Evolutionary conservation across 1,284 basidiomycete genomes (phyloP).

Genomic region (Cryptococcus jaspeensis): DNA sequence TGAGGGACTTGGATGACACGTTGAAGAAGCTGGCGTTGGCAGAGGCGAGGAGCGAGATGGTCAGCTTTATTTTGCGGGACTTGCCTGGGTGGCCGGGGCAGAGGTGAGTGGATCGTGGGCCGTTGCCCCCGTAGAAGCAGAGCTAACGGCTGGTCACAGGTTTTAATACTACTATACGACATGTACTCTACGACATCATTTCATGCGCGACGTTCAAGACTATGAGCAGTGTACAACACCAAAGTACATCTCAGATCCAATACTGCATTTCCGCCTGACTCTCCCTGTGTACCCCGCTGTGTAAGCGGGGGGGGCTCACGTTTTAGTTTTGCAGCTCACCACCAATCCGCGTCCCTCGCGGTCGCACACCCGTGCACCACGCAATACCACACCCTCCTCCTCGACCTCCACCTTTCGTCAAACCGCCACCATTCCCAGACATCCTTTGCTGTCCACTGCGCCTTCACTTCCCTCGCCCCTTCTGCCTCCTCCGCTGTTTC

Average conservation of each 20-base stretch:
- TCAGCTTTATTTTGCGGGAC: constrained; percentile 79
- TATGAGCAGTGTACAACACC: no score
- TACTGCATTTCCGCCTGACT: no score
- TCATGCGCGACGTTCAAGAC: no score
- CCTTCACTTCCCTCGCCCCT: not conserved
- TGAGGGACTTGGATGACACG: constrained; percentile 54
- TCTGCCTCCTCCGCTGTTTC: not conserved
- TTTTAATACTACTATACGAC: not conserved
- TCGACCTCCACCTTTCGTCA: constrained; percentile 19
- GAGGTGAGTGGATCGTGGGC: constrained; percentile 6
- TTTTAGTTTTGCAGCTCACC: constrained; percentile 8
- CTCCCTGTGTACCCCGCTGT: not conserved
- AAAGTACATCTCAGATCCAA: no score
- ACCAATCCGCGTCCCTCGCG: constrained; percentile 29
- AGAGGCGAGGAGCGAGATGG: constrained; percentile 77
- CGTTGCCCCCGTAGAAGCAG: not conserved
- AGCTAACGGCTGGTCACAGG: not conserved
- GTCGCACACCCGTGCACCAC: constrained; percentile 24
- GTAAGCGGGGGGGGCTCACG: no score
- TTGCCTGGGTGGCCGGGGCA: constrained; percentile 53
- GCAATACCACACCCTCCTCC: constrained; percentile 27
- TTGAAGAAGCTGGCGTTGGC: constrained; percentile 70
- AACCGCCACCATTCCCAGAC: constrained; percentile 28
- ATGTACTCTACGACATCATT: not conserved
- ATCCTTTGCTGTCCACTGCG: constrained; percentile 11